phyloP scores from a whole-genome alignment of 768 basidiomycete species.

The Cyathus striatus region DNA sequence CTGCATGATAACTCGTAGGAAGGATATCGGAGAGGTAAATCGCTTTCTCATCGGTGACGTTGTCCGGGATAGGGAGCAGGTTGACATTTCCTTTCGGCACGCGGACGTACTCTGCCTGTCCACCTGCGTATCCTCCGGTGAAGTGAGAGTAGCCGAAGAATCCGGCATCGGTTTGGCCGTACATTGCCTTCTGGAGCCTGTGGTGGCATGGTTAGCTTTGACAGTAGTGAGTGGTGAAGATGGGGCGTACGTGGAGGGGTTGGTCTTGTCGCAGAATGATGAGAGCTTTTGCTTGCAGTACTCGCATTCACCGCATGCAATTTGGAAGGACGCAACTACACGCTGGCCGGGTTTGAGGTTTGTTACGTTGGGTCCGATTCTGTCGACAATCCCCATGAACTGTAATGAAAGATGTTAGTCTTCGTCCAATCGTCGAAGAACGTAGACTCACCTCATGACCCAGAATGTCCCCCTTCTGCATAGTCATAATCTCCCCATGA shows the following conservation, averaged over 20 bases:
- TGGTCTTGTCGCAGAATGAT: constrained; percentile 71
- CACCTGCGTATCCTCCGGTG: constrained; percentile 67
- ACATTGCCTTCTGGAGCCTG: constrained; percentile 53
- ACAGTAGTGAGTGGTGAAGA: no score
- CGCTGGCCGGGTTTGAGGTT: constrained; percentile 60
- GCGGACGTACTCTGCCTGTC: constrained; percentile 72
- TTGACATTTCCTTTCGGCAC: constrained; percentile 72
- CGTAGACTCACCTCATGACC: constrained; percentile 56
- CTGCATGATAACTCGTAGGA: constrained; percentile 69
- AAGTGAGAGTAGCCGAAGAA: constrained; percentile 73
- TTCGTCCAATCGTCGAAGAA: background rate
- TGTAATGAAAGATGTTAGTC: constrained; percentile 10
- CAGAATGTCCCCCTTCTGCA: constrained; percentile 72
- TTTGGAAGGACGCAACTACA: constrained; percentile 77
- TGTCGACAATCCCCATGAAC: constrained; percentile 68
- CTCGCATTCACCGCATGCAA: constrained; percentile 66
- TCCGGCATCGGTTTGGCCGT: constrained; percentile 63
- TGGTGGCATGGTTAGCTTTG: no score
- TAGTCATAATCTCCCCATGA: constrained; percentile 62
- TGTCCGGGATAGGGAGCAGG: constrained; percentile 62
- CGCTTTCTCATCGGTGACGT: constrained; percentile 56
- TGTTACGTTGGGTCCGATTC: constrained; percentile 58
- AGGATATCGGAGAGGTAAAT: constrained; percentile 58
- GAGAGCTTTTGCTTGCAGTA: constrained; percentile 73
- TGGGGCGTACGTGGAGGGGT: constrained; percentile 55